A percentile compares a stretch with the other conserved stretches of the same genome.
These are phyloP conservation scores for Leishmania aethiopica DNA, from an alignment of 208 protist species.

Conservation along the genomic window DNA sequence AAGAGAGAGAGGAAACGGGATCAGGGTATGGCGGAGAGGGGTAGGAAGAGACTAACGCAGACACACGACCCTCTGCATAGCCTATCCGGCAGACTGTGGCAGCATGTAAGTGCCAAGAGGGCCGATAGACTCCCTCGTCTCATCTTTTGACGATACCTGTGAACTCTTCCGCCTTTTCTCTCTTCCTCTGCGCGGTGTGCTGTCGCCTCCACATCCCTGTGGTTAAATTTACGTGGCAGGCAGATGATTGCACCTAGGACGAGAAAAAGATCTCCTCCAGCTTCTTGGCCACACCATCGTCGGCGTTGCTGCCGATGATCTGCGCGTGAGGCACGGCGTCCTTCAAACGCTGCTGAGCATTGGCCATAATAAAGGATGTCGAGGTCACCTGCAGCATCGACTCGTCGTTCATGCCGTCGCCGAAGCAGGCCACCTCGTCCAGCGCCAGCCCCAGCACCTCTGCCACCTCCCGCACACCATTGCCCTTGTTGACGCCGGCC, in stretches of 20 bases:
- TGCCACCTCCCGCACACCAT: conserved; percentile 53
- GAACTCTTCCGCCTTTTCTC: neutral
- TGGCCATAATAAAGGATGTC: conserved; percentile 61
- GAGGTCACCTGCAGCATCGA: conserved; percentile 58
- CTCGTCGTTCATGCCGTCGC: conserved; percentile 75
- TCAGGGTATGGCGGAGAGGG: neutral
- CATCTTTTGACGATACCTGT: neutral
- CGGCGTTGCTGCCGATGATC: conserved; percentile 53
- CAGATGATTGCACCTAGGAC: neutral
- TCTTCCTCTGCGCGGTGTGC: neutral
- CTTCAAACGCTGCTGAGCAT: conserved; percentile 42
- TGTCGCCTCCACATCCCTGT: neutral
- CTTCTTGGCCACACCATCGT: conserved; percentile 79
- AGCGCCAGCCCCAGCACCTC: conserved; percentile 37
- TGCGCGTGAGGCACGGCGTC: conserved; percentile 36
- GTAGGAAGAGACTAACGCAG: neutral
- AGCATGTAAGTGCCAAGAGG: neutral
- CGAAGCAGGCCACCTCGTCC: conserved; percentile 59
- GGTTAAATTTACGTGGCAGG: neutral
- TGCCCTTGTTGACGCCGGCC: conserved; percentile 53
- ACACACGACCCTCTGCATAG: neutral
- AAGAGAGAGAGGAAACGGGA: neutral
- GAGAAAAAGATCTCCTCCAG: conserved; percentile 56
- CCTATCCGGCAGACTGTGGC: neutral
- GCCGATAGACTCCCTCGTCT: neutral